Base-by-base conservation (phyloP, 805 yeast species). In the Candida quercuum region DNA sequence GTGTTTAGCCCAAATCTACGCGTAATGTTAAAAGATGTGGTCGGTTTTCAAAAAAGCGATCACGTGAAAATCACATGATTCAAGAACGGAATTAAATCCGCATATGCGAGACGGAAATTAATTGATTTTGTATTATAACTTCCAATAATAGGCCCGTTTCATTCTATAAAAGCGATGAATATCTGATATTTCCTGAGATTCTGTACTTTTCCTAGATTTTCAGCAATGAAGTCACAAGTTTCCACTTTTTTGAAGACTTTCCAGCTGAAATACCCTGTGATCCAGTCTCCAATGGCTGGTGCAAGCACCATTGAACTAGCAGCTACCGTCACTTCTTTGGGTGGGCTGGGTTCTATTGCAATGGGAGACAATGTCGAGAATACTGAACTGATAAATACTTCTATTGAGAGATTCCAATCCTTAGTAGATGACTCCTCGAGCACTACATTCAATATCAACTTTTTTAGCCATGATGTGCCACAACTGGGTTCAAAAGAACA, bases 281-380 rank as follows among this genome's bases (percentile, higher is more conserved):
- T 76, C 25, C 80, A 74, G 48, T 66, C 81, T 1, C 81, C 82
- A 16, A 76, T 76, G 81, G 80, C 81, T 1, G 80, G 81, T 1
- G 64, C 73, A 3, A 60, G 72, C 12, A 71, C 74, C 1, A 57
- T 65, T 2, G 51, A 56, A 22, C 46, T 75, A 39, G 78, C 78
- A 1, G 62, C 69, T 1, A 60, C 59, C 2, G 66, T 71, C 1
- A 52, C 66, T 4, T 52, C 55, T 9, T 45, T 47, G 7, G 81
- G 81, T 0, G 77, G 70, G 1, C 35, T 76, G n/a, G 82, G 79
- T 0, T 69, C 78, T 1, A 40, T 76, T 4, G 56, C 64, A 4
- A 31, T 59, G 6, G 55, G 55, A 3, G 30, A 40, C 5, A 17
- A 33, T 5, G 28, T 38, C 14, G 44, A 44, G 7, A 32, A 41